Base-by-base conservation (phyloP, 2,329 filamentous ascomycete species). In the Pseudopithomyces maydicus region DNA sequence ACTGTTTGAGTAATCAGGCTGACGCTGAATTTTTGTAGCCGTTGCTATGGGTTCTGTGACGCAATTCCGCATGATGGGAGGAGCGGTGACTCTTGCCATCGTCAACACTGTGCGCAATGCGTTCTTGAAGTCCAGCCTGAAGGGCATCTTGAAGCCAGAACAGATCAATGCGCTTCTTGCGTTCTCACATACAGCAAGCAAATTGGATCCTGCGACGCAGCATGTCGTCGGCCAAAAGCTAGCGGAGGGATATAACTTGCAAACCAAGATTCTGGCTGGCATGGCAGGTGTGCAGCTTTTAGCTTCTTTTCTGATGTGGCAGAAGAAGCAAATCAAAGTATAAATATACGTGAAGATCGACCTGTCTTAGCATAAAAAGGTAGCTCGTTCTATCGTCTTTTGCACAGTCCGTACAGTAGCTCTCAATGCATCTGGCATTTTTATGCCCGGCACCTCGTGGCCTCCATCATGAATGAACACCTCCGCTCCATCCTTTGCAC, bases 21-120 rank as follows among this genome's bases (percentile, higher is more conserved):
- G 20, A 23, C 35, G 39, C 2, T 50, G 33, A 38, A 44, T 39
- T 71, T 50, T 36, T 19, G 35, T 26, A 35, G 51, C 55, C 29
- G 54, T 55, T 8, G 52, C 52, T 44, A 45, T 45, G 26, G 43
- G 43, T 12, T 20, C 43, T 17, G 15, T 45, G n/a, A 45, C 22
- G 7, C 43, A 45, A 11, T 45, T 45, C 14, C 43, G 43, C 2
- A 6, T 45, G 10, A 29, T 45, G 43, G 43, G 43, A 12, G 43
- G 43, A 7, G 43, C 43, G 7, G 14, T 45, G 5, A 22, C 17
- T 2, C 43, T 45, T 17, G 22, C 43, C 10, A 32, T 32, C 26
- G 19, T 45, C 14, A 45, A 32, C 11, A 45, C 43, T 6, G 43
- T 17, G 20, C 19, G 19, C 20, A 23, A 44, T 44, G 6, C 6